Evolutionary conservation across 2,329 filamentous ascomycete genomes (phyloP).

Genomic region (Aspergillus hortae): DNA sequence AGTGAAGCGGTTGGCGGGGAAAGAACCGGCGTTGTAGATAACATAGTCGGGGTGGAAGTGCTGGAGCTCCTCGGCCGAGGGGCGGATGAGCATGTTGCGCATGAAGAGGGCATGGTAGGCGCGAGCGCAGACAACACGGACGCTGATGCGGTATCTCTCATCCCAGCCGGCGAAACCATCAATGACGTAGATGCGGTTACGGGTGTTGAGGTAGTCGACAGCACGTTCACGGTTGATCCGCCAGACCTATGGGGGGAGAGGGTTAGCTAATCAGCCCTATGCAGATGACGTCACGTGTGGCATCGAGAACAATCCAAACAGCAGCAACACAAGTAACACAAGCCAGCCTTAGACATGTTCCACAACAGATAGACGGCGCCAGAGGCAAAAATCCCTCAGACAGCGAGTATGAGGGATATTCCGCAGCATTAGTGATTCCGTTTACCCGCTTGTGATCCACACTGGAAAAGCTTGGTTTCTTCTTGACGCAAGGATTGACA

Average conservation of each 20-base stretch:
- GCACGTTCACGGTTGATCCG: slow-evolving; percentile 99
- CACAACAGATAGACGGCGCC: slow-evolving; percentile 3
- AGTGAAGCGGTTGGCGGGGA: slow-evolving; percentile 97
- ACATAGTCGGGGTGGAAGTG: slow-evolving; percentile 99
- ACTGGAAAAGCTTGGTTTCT: slow-evolving; percentile 15
- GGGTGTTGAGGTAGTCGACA: slow-evolving; percentile 97
- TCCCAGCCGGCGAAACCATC: slow-evolving; percentile 99
- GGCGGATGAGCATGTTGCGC: slow-evolving; percentile 99
- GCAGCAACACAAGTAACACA: slow-evolving; percentile 4
- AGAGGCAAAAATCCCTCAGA: slow-evolving; percentile 16
- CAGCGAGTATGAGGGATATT: slow-evolving; percentile 11
- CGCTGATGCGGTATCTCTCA: slow-evolving; percentile 93
- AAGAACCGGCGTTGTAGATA: slow-evolving; percentile 98
- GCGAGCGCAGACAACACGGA: slow-evolving; percentile 96
- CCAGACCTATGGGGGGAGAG: slow-evolving; percentile 69
- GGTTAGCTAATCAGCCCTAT: slow-evolving; percentile 20
- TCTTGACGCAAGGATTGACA: slow-evolving; percentile 1
- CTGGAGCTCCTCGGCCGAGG: slow-evolving; percentile 84
- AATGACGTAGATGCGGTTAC: slow-evolving; percentile 97
- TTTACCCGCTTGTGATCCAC: background rate
- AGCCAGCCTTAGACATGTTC: slow-evolving; percentile 12
- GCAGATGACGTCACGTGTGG: slow-evolving; percentile 28
- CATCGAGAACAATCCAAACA: background rate
- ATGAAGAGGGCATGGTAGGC: slow-evolving; percentile 99
- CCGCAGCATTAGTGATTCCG: background rate